Base-by-base conservation (phyloP, 2,329 filamentous ascomycete species). In the Chlorencoelia australis region DNA sequence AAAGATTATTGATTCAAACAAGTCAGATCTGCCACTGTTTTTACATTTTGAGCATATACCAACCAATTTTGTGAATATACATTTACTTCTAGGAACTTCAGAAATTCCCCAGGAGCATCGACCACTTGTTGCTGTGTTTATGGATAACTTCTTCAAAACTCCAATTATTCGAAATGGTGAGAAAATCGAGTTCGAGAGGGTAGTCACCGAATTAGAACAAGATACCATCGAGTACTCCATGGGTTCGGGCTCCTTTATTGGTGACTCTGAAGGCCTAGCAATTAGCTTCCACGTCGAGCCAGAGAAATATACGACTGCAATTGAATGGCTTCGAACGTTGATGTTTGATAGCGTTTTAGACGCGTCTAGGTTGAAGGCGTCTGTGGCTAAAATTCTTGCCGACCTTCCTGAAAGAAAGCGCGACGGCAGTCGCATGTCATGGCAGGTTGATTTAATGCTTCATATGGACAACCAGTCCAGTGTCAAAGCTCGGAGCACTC, bases 31-130 rank as follows among this genome's bases (percentile, higher is more conserved):
- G n/a, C 82, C 86, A 0, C 65, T 96, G 2, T 98, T 95, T 60
- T 70, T 98, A n/a, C 89, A 98, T 60, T 98, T 93, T 47, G 91
- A 98, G 60, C 80, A 94, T 53, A 87, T 96, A 10, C 80, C 82
- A 2, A 93, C 85, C 41, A 94, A 86, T 54, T 98, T 98, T 57
- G 86, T 94, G 5, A 82, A 89, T 49, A 71, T 96, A 40, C 80
- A 76, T 31, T 61, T 96, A 15, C 75, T 91, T 38, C 67, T 96
- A 33, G 85, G 85, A 35, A 94, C 87, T 1, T 72, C 77, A 2
- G 67, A 75, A 20, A 67, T 95, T 1, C 85, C 88, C 0, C 71
- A 82, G n/a, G 74, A 88, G 45, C 71, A 89, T 41, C 87, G 89
- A 55, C 91, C 91, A 3, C 62, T 98, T 15, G 67, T 96, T 31